Conservation (phyloP, 2,329 filamentous ascomycete species). For the Penicillium brasilianum region DNA sequence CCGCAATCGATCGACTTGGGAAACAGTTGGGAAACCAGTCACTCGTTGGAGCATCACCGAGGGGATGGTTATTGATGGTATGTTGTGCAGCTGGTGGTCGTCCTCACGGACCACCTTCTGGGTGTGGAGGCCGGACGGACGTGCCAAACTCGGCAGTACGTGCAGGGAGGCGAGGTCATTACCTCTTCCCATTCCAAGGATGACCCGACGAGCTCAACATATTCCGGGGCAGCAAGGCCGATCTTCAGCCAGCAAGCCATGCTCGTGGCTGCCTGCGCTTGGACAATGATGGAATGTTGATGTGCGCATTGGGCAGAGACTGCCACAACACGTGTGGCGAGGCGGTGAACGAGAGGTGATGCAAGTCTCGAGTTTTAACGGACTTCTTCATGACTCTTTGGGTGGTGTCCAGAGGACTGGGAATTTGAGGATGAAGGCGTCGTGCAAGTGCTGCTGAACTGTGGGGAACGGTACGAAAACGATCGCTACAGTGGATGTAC, state of each 20-base stretch:
- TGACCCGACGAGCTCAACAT: background rate
- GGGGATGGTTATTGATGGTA: slow-evolving; percentile 18
- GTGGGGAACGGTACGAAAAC: background rate
- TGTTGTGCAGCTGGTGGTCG: slow-evolving; percentile 29
- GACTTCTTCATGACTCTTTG: background rate
- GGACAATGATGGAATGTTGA: slow-evolving; percentile 9
- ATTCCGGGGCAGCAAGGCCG: background rate
- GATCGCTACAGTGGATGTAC: slow-evolving; percentile 1
- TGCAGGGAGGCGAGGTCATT: slow-evolving; percentile 12
- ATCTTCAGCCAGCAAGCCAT: background rate
- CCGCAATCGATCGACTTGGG: slow-evolving; percentile 17
- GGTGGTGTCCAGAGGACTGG: background rate
- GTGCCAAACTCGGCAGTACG: slow-evolving; percentile 15
- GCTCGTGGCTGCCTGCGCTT: background rate
- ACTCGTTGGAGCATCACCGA: slow-evolving; percentile 3
- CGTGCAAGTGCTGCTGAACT: slow-evolving; percentile 1
- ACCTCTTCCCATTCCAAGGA: background rate
- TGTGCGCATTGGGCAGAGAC: slow-evolving; percentile 3
- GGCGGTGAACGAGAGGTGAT: slow-evolving; percentile 22
- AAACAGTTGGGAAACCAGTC: slow-evolving; percentile 10
- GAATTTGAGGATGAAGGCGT: background rate
- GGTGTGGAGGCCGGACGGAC: slow-evolving; percentile 10
- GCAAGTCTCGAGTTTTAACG: background rate
- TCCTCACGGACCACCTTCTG: slow-evolving; percentile 19
- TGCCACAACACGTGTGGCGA: slow-evolving; percentile 17